Base-by-base conservation (phyloP, 2,329 filamentous ascomycete species). In the Diaporthe helianthi region DNA sequence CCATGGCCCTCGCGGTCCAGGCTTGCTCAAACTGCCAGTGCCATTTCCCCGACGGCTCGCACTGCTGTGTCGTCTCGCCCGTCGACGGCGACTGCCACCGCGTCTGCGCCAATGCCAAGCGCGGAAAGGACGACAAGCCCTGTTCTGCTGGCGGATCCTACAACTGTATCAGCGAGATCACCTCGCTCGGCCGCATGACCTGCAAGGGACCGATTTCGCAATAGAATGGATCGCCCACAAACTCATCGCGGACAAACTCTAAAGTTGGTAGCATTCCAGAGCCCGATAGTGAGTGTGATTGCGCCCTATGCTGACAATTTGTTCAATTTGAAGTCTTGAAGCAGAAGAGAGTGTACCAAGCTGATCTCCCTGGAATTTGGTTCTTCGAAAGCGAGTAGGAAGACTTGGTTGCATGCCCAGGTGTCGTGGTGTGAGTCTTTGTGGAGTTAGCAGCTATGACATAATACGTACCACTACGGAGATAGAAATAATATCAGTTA, bases 111-210 rank as follows among this genome's bases (percentile, higher is more conserved):
- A 12, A 13, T n/a, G 52, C 52, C 29, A n/a, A 33, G 52, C 52
- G 52, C n/a, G 52, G 52, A 4, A 54, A 54, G 52, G 52, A 54
- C 52, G 52, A 54, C 31, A 54, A 54, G 52, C 52, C 52, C 0
- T 54, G 52, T n/a, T 29, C 33, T 24, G 52, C 52, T 7, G 52
- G 52, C 33, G 52, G 52, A 8, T 54, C 52, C 4, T 54, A 54
- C 31, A 54, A 36, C 31, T 54, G 52, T 29, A 36, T 54, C 52
- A 36, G 52, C 31, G 19, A n/a, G 5, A 22, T 54, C 3, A 54
- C 52, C 10, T 36, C 52, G 29, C 52, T 54, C 6, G 29, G 19
- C 5, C n/a, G 52, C 10, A 54, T 54, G 52, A 36, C 52, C 2
- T 54, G 52, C 51, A 54, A 54, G 51, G 51, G 51, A 5, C 51